Base-by-base conservation (phyloP, 257 asterid species). In the Solanum pinnatisectum region DNA sequence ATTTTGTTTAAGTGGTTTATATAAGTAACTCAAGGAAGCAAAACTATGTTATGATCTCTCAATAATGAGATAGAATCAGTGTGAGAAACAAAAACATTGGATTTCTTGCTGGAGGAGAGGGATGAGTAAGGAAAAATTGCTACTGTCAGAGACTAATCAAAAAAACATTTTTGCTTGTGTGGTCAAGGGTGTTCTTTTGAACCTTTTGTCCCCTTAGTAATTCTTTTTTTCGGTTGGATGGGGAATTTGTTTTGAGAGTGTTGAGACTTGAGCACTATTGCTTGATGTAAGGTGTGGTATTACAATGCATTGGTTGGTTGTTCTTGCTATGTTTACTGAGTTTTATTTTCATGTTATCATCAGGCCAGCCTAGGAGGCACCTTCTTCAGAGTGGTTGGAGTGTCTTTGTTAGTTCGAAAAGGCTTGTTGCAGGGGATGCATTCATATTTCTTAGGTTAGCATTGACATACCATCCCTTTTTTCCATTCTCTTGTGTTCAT, bases 291-390 rank as follows among this genome's bases (percentile, higher is more conserved):
- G 65, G 30, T 12, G 3, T 81, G 85, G 30, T 49, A 81, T 20
- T 81, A 18, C 27, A 30, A 18, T 0, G 30, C 85, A 81, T 81
- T 81, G 22, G 42, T 30, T 81, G 40, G 85, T 49, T 30, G 42
- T 81, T 81, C 27, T 32, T 81, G 30, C 63, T 49, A 30, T 27
- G 30, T 81, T 46, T 46, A 65, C 40, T 79, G 68, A 20, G 18
- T 81, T 46, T 5, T 46, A 11, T 81, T 49, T 10, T 49, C 70
- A 81, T 36, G 25, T 42, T 81, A 16, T 49, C 68, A 49, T 84
- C 88, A 89, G 91, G 91, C 25, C 89, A 89, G 88, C 91, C 91
- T 74, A 89, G 87, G 82, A 89, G 91, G 59, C 91, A 89, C 79
- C 83, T 89, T 56, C 91, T 89, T 42, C 88, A 87, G 32, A 89